Base-by-base conservation (phyloP, 176 grass and related monocot species). In the Triticum turgidum region DNA sequence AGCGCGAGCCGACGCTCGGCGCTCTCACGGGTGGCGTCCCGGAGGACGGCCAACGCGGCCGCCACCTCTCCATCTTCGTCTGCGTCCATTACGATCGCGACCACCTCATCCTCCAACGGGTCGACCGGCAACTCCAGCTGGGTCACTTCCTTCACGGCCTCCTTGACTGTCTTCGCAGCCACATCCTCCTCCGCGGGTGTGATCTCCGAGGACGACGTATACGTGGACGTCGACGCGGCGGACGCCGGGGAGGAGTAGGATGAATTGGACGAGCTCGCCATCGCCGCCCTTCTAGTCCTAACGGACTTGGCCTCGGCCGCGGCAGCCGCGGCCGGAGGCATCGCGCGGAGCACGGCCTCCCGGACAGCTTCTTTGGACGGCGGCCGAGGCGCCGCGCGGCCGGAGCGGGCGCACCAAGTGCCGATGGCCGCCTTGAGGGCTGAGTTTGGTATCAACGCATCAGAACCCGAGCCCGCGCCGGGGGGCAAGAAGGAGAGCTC, bases 1-100 rank as follows among this genome's bases (percentile, higher is more conserved):
- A 95, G 84, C 67, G 75, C 56, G 58, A 86, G 86, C 21, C 96
- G 89, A 14, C 89, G 91, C 54, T 86, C 88, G 0, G 87, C 73
- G 59, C 92, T 91, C 88, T 92, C 92, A 25, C 96, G 81, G 32
- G 93, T 98, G 20, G 96, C 91, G 33, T 92, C 91, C 5, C 91
- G 91, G 22, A 98, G 86, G 3, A 37, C 14, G 9, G 65, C 79
- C 21, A 94, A 17, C 30, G 76, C 88, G 2, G 86, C 62, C 3
- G 84, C 69, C 14, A 92, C 93, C 9, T 84, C 88, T 0, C 35
- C 87, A 3, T 80, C 84, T 30, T 93, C 93, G 24, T 93, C 90
- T 20, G 91, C 65, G 6, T 91, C 80, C 84, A 90, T 63, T 51
- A 98, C 77, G 77, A 79, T 90, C 37, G 80, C 71, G 11, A 95